Evolutionary conservation across 371 early-diverging fungal genomes (phyloP), one percentile per base, ranked within the genome.

Genomic region (Rhizopus sp.): DNA sequence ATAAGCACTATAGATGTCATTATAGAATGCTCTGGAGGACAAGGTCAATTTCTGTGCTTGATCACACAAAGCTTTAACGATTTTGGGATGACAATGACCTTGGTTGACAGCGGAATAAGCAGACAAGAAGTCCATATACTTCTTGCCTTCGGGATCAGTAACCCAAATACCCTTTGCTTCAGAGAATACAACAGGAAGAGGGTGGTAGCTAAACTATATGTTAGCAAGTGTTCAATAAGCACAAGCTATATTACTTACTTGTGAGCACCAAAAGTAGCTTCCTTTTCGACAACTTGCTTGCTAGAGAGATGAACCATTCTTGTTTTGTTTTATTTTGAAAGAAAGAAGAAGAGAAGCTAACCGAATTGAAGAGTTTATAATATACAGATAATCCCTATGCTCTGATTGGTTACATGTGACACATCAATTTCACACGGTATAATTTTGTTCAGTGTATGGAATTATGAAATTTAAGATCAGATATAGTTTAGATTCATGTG

Each of bases 21-120:
- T 97, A 80, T 95, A 93, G 73, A 98, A 98, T 6, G 98, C 98
- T 46, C 98, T 86, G 42, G 99, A 98, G 54, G 89, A 88, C 59
- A 97, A 83, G 34, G 91, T 84, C 51, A 97, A 81, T 55, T 69
- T 85, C 39, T 80, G 72, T 3, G 97, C 95, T 81, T 98, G 99
- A 62, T 93, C 89, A 40, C 87, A 83, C 40, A 97, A 80, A 1
- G 97, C 95, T 63, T 89, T 70, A 62, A 98, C 83, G 62, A 98
- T 96, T 78, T 90, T 94, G 50, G 98, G 98, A 72, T 98, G 99
- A 63, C 91, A 92, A 75, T 97, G 98, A 41, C 97, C 96, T 78
- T 98, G 99, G 78, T 98, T 98, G 62, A 93, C 93, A 39, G 98
- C 96, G 15, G 93, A 93, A 73, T 98, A 98, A 32, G 96, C 97